Evolutionary conservation across 176 grass and related monocot species (phyloP), one percentile per base, ranked within the genome.

Genomic region (Metroxylon sagu): DNA sequence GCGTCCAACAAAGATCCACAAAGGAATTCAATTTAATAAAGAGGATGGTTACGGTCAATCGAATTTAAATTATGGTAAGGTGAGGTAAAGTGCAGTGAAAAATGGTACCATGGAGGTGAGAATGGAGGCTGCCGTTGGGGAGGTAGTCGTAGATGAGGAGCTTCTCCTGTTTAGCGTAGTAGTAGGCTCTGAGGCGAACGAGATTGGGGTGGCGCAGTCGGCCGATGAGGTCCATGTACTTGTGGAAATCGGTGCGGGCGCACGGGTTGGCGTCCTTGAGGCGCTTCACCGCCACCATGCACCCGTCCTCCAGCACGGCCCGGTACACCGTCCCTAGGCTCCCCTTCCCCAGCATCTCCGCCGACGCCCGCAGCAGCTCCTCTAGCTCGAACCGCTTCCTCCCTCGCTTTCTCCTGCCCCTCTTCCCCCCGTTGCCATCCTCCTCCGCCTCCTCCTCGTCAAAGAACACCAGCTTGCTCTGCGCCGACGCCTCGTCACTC

Each of bases 131-230:
- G 77, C 83, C 86, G 5, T 84, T 90, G 68, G 86, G 71, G 72
- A 95, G 71, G 77, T 76, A 84, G 57, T 95, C 90, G 55, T 83
- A 84, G 77, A 95, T 90, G 68, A 95, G 86, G 59, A 95, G 86
- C 57, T 95, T 95, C 86, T 95, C 90, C 49, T 87, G 85, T 54
- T 80, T 76, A 56, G 90, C 86, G 69, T 89, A 95, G 77, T 90
- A 95, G 74, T 85, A 90, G 10, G 90, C 86, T 2, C 80, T 6
- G 62, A 95, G 85, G 17, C 67, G 59, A 26, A 90, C 90, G 16
- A 95, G 74, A 35, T 95, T 78, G 3, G 74, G 86, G 80, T 89
- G 90, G 49, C 77, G 77, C 25, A 90, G 66, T 0, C 86, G 83
- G 26, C 86, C 86, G 60, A 95, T 90, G 64, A 95, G 86, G 55